Conservation (phyloP, 106 monocot species). For the Allium fistulosum region DNA sequence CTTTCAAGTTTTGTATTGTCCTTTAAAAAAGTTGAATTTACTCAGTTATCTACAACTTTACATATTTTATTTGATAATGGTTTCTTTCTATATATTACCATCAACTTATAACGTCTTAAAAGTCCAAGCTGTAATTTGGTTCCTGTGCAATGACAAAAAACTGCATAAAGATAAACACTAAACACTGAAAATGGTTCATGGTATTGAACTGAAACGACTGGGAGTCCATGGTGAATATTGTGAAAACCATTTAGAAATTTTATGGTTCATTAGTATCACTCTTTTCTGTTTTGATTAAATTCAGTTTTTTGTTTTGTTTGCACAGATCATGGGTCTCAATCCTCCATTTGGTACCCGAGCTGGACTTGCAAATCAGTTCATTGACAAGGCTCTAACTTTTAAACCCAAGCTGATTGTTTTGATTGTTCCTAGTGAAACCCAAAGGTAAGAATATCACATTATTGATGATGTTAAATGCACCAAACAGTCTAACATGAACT, state of each 20-base stretch:
- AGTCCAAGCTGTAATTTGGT: no score
- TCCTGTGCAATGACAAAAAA: no score
- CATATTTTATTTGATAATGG: neutral
- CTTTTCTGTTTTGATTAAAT: neutral
- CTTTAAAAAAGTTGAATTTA: neutral
- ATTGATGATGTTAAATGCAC: no score
- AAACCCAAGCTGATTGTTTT: slow-evolving; percentile 80
- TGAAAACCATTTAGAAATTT: no score
- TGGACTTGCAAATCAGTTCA: slow-evolving; percentile 75
- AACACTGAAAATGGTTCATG: no score
- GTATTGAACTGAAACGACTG: no score
- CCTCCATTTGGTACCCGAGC: slow-evolving; percentile 88
- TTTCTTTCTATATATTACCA: no score
- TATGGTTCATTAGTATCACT: no score
- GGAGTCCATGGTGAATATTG: no score
- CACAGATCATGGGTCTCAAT: slow-evolving; percentile 89
- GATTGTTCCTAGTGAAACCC: slow-evolving; percentile 71
- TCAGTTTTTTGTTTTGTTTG: neutral
- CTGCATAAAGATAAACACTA: no score
- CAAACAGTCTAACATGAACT: neutral
- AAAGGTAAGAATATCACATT: slow-evolving; percentile 28
- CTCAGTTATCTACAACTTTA: neutral
- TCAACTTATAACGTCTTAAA: no score
- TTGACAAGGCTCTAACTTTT: slow-evolving; percentile 66
- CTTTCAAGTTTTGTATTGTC: neutral